Conservation (phyloP, 2,329 filamentous ascomycete genomes). For the Diplodia mutila region DNA sequence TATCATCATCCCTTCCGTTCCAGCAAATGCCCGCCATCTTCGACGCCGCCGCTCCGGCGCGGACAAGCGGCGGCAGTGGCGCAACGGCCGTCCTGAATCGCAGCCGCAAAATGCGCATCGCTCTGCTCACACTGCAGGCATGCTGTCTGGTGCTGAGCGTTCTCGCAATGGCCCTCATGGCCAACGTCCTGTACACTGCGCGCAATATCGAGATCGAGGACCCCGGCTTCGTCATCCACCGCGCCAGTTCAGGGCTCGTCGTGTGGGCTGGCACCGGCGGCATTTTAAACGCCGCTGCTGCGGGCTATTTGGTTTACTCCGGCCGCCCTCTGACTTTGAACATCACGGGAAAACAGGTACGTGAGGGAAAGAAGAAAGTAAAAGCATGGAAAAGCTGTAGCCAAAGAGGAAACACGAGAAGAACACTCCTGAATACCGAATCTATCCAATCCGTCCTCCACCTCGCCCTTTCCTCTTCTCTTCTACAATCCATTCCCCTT, state of each 20-base stretch:
- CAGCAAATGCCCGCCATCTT: conserved; percentile 5
- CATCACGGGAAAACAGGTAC: conserved; percentile 6
- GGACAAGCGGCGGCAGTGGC: background rate
- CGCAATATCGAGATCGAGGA: background rate
- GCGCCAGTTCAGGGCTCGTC: background rate
- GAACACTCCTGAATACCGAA: background rate
- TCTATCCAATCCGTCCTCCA: background rate
- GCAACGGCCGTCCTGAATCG: background rate
- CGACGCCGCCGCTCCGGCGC: background rate
- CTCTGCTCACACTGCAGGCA: background rate
- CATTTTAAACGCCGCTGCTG: background rate
- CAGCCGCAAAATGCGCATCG: background rate
- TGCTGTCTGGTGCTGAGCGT: background rate
- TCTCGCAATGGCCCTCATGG: background rate
- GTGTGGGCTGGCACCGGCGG: conserved; percentile 8
- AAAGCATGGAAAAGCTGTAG: background rate
- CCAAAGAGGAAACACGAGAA: too few species aligned
- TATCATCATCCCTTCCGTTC: background rate
- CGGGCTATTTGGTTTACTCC: background rate
- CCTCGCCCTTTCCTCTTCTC: background rate
- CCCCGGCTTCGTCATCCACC: conserved; percentile 10
- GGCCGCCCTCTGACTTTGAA: background rate
- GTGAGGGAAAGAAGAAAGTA: background rate
- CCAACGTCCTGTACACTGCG: conserved; percentile 7
- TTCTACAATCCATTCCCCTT: background rate